These are phyloP conservation scores for Phoenix roebelenii DNA, from an alignment of 176 grass and related monocot genomes.

Conservation along the genomic window DNA sequence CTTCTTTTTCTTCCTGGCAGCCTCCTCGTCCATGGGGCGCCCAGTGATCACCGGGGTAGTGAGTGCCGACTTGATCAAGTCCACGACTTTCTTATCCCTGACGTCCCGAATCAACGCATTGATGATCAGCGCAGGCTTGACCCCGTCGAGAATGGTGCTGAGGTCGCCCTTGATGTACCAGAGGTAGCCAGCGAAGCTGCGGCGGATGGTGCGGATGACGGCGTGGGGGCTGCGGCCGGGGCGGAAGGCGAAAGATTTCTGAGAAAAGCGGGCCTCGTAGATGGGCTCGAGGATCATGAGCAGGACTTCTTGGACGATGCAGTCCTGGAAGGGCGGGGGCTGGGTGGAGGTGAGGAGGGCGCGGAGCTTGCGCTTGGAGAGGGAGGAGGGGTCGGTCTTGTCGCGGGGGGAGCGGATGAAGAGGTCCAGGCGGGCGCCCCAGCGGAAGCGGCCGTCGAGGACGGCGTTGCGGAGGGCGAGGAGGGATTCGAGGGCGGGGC, in stretches of 20 bases:
- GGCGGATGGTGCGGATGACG: conserved; percentile 63
- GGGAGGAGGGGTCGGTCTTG: conserved; percentile 42
- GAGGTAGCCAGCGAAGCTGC: conserved; percentile 75
- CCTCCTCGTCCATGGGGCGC: conserved; percentile 35
- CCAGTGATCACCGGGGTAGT: conserved; percentile 46
- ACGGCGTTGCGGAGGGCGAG: conserved; percentile 82
- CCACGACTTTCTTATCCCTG: conserved; percentile 73
- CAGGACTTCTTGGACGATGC: conserved; percentile 79
- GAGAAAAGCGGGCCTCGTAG: conserved; percentile 63
- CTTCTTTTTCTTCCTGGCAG: conserved; percentile 56
- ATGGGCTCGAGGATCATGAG: conserved; percentile 89
- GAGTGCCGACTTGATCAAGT: conserved; percentile 68
- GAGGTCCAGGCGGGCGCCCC: conserved; percentile 68
- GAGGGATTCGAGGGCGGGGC: conserved; percentile 47
- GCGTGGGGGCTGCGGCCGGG: conserved; percentile 72
- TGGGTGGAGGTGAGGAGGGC: conserved; percentile 58
- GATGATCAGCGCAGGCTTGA: conserved; percentile 53
- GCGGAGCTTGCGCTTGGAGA: conserved; percentile 96
- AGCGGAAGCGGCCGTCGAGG: conserved; percentile 73
- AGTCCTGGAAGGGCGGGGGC: conserved; percentile 75
- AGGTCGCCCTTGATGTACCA: conserved; percentile 96
- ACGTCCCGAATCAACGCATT: conserved; percentile 75
- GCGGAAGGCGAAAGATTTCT: conserved; percentile 82
- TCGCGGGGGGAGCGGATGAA: conserved; percentile 63
- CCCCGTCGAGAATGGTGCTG: conserved; percentile 63